A percentile compares a stretch with the other conserved stretches of the same genome.
These are phyloP conservation scores for Rugosomyces carneus DNA, from an alignment of 1,284 basidiomycete genomes.

Conservation along the genomic window DNA sequence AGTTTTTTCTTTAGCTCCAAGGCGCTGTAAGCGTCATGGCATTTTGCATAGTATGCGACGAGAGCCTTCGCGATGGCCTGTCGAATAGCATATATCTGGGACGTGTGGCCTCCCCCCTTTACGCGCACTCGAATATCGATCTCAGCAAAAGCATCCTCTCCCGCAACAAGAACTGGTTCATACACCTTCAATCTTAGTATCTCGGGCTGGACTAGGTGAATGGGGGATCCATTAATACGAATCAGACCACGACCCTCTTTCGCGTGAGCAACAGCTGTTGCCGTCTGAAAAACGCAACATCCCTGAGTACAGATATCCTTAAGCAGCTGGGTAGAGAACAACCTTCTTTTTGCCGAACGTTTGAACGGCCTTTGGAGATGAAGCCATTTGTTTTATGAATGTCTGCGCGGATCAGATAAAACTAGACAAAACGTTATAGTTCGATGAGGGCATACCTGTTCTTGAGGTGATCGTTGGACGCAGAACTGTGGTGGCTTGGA, in stretches of 20 bases:
- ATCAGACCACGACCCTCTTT: constrained; percentile 97
- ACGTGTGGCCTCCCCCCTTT: constrained; percentile 99
- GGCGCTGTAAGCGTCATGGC: constrained; percentile 96
- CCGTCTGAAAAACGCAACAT: constrained; percentile 57
- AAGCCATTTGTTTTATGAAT: constrained; percentile 50
- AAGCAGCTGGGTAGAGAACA: constrained; percentile 21
- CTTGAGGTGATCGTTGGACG: constrained; percentile 38
- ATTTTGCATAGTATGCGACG: constrained; percentile 98
- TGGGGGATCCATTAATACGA: constrained; percentile 95
- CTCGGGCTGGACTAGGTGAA: constrained; percentile 91
- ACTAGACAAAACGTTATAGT: constrained; percentile 1
- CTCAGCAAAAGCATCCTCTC: constrained; percentile 77
- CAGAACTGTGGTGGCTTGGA: constrained; percentile 29
- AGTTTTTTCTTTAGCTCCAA: constrained; percentile 96
- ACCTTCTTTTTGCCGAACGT: constrained; percentile 99
- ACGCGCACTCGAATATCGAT: constrained; percentile 98
- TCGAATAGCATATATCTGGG: constrained; percentile 98
- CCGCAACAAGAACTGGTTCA: constrained; percentile 88
- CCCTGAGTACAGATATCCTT: constrained; percentile 4
- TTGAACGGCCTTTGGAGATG: constrained; percentile 83
- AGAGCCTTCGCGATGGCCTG: constrained; percentile 98
- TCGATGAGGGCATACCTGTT: constrained; percentile 34
- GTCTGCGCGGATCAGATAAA: constrained; percentile 3
- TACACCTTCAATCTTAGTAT: constrained; percentile 98
- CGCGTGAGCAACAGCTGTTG: constrained; percentile 93